These are phyloP conservation scores for Nothophaeocryptopus gaeumannii DNA, from an alignment of 2,329 filamentous ascomycete genomes.

Conservation along the genomic window DNA sequence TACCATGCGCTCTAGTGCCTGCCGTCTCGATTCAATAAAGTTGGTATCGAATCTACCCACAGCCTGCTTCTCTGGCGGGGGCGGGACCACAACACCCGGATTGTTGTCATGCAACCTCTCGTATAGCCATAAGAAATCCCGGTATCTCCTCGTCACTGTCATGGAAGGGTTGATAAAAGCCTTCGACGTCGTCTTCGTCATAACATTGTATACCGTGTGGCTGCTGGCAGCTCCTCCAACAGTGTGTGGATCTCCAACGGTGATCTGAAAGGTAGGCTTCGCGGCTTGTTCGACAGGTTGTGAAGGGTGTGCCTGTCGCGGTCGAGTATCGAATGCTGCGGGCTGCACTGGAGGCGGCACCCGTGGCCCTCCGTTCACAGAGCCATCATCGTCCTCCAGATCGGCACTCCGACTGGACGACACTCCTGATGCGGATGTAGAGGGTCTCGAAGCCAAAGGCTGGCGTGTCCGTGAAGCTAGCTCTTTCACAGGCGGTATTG, in stretches of 20 bases:
- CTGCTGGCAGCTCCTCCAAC: constrained; percentile 95
- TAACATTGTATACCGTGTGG: constrained; percentile 95
- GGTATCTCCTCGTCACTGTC: constrained; percentile 86
- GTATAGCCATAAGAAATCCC: constrained; percentile 97
- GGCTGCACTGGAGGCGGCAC: constrained; percentile 63
- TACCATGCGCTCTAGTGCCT: constrained; percentile 93
- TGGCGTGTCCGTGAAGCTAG: constrained; percentile 45
- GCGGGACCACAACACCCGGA: constrained; percentile 89
- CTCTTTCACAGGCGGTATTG: constrained; percentile 58
- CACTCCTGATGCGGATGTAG: constrained; percentile 51
- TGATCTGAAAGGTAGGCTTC: constrained; percentile 86
- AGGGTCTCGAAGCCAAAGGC: constrained; percentile 40
- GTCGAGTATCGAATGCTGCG: constrained; percentile 42
- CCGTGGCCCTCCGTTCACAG: constrained; percentile 52
- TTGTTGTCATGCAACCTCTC: constrained; percentile 91
- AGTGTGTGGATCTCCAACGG: constrained; percentile 94
- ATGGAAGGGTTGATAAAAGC: constrained; percentile 92
- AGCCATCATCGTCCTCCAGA: constrained; percentile 61
- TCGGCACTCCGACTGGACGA: constrained; percentile 52
- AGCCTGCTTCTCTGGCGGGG: constrained; percentile 95
- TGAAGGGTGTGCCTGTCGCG: constrained; percentile 65
- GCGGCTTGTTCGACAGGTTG: constrained; percentile 90
- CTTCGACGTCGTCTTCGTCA: constrained; percentile 94
- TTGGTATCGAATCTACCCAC: constrained; percentile 94
- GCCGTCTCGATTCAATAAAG: constrained; percentile 89